These are phyloP conservation scores for Cyberlindnera xishuangbannaensis DNA, from an alignment of 805 yeast genomes.

Conservation along the genomic window DNA sequence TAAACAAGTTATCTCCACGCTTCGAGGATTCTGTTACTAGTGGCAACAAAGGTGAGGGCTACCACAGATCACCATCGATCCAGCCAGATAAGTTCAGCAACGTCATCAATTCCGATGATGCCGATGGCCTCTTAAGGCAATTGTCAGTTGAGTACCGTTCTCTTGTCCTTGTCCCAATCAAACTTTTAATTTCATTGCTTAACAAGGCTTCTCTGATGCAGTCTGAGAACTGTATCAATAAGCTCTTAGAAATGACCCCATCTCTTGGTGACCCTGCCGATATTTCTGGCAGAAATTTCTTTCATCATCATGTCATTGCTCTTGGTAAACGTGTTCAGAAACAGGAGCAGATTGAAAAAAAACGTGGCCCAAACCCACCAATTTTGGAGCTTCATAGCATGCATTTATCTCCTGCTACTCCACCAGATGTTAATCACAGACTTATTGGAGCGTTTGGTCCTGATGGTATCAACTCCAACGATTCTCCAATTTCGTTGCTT, in stretches of 20 bases:
- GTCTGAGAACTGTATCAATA: conserved; percentile 52
- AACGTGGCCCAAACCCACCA: conserved; percentile 5
- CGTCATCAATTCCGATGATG: conserved; percentile 38
- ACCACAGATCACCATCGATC: conserved; percentile 14
- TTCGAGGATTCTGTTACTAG: conserved; percentile 7
- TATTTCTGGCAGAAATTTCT: conserved; percentile 74
- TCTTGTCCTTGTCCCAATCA: conserved; percentile 45
- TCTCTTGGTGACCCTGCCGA: conserved; percentile 61
- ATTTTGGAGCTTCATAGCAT: conserved; percentile 11
- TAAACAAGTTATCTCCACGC: conserved; percentile 48
- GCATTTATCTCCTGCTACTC: conserved; percentile 39
- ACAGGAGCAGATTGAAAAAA: conserved; percentile 4
- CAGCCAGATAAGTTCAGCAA: conserved; percentile 19
- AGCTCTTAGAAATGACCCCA: conserved; percentile 44
- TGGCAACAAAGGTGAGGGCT: not conserved
- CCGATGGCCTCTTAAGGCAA: conserved; percentile 36
- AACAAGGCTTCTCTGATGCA: conserved; percentile 58
- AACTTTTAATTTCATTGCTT: conserved; percentile 52
- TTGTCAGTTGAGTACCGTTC: conserved; percentile 39
- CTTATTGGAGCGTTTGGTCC: conserved; percentile 52
- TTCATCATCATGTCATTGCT: conserved; percentile 78
- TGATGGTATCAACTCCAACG: conserved; percentile 57
- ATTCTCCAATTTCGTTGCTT: conserved; percentile 51
- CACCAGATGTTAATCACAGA: conserved; percentile 43
- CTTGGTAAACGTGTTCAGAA: conserved; percentile 58